Conservation (phyloP, 495 filamentous ascomycete species). For the Hypoxylon subgilvum region DNA sequence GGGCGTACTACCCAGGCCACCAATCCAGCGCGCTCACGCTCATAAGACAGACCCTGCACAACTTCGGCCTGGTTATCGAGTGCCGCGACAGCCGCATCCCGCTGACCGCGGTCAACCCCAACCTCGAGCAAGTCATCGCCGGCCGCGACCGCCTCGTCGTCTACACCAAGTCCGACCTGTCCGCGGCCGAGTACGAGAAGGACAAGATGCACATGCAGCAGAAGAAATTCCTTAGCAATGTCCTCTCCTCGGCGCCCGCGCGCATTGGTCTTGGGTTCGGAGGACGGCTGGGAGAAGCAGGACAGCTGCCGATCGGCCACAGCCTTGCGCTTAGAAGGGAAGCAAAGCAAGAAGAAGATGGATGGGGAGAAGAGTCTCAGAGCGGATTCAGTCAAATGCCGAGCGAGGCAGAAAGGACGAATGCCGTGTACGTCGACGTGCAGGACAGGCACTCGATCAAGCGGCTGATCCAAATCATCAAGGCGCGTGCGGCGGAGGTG, state of each 20-base stretch:
- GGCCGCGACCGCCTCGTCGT: constrained; percentile 75
- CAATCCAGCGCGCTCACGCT: constrained; percentile 80
- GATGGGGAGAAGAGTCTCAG: not conserved
- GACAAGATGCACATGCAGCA: constrained; percentile 22
- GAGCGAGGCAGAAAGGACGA: constrained; percentile 39
- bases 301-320: too few species aligned
- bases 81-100: constrained; percentile 93
- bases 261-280: constrained; percentile 52
- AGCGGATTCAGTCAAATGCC: not conserved
- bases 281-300: constrained; percentile 35
- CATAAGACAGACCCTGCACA: constrained; percentile 82
- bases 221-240: constrained; percentile 24
- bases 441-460: constrained; percentile 49
- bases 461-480: constrained; percentile 44
- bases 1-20: constrained; percentile 97
- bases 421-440: constrained; percentile 41
- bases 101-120: constrained; percentile 84
- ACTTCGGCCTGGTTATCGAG: constrained; percentile 88
- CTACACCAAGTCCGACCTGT: constrained; percentile 89
- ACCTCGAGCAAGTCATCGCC: constrained; percentile 80
- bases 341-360: constrained; percentile 35
- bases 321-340: too few species aligned
- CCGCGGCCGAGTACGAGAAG: constrained; percentile 34
- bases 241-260: constrained; percentile 28
- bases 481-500: constrained; percentile 38